A percentile compares a stretch with the other conserved stretches of the same genome.
These are phyloP conservation scores for Talaromyces sp. DNA, from an alignment of 2,329 filamentous ascomycete species.

Conservation along the genomic window DNA sequence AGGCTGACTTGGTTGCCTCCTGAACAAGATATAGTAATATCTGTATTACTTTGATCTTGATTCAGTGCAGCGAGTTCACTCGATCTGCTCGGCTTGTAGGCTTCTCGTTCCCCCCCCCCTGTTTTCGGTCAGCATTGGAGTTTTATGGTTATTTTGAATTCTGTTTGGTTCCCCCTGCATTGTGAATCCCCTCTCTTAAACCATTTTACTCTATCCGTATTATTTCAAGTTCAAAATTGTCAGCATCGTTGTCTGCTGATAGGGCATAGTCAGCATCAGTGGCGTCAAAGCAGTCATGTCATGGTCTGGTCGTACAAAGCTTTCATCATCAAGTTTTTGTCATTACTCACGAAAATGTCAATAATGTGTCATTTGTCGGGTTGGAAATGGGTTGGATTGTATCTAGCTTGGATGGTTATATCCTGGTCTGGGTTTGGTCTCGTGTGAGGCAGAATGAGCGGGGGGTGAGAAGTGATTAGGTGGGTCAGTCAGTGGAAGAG, in stretches of 20 bases:
- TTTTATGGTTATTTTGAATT: neutral
- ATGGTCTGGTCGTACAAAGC: constrained; percentile 11
- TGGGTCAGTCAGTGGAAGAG: neutral
- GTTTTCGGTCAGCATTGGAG: constrained; percentile 8
- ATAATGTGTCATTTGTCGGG: neutral
- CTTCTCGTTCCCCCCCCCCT: neutral
- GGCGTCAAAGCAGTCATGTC: constrained; percentile 11
- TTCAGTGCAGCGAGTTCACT: neutral
- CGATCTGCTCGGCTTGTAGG: neutral
- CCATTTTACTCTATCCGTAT: neutral
- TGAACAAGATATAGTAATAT: neutral
- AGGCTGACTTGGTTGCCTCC: neutral
- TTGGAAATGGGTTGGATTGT: neutral
- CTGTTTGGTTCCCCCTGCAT: neutral
- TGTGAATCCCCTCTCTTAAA: constrained; percentile 2
- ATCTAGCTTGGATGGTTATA: neutral
- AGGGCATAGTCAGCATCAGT: constrained; percentile 11
- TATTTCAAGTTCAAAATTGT: neutral
- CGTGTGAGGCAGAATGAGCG: neutral
- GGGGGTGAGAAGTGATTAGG: neutral
- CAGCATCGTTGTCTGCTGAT: constrained; percentile 10
- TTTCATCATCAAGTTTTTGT: neutral
- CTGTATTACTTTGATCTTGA: neutral
- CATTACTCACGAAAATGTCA: constrained; percentile 4
- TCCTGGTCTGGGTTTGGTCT: neutral